Evolutionary conservation across 257 asterid genomes (phyloP).

Genomic region (Oldenlandia corymbosa): DNA sequence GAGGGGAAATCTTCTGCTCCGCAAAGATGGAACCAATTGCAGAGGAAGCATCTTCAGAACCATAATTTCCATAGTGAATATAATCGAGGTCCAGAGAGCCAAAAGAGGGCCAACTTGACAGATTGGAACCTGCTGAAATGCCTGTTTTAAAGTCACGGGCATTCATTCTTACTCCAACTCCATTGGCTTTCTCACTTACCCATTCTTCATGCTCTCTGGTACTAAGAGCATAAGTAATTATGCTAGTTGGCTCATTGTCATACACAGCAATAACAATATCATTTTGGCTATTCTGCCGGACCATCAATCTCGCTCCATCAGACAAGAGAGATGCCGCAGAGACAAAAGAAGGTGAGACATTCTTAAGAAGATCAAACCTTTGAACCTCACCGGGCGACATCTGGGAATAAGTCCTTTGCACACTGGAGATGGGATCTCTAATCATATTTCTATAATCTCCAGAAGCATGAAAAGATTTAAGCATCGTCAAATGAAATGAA

Average conservation of each 20-base stretch:
- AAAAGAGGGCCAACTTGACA: slow-evolving; percentile 64
- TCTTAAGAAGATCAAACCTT: slow-evolving; percentile 31
- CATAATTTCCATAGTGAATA: slow-evolving; percentile 43
- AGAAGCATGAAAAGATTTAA: slow-evolving; percentile 81
- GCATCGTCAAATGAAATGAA: slow-evolving; percentile 45
- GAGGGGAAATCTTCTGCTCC: slow-evolving; percentile 60
- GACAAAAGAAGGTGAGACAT: slow-evolving; percentile 38
- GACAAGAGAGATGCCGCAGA: slow-evolving; percentile 55
- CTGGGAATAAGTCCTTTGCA: slow-evolving; percentile 56
- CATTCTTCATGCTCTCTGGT: slow-evolving; percentile 62
- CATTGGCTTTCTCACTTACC: slow-evolving; percentile 35
- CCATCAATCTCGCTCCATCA: slow-evolving; percentile 75
- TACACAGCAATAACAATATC: slow-evolving; percentile 54
- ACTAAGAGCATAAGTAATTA: slow-evolving; percentile 69
- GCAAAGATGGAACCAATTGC: slow-evolving; percentile 31
- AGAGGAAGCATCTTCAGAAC: slow-evolving; percentile 49
- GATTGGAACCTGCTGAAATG: slow-evolving; percentile 39
- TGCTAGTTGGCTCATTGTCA: slow-evolving; percentile 86
- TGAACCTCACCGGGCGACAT: slow-evolving; percentile 46
- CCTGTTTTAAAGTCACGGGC: slow-evolving; percentile 30
- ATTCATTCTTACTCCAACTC: slow-evolving; percentile 31
- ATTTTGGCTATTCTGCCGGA: slow-evolving; percentile 36
- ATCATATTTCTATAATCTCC: slow-evolving; percentile 80
- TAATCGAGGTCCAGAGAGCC: slow-evolving; percentile 62
- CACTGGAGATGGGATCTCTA: slow-evolving; percentile 59